These are phyloP conservation scores for Daucus carota DNA, from an alignment of 129 eudicot species.

Conservation along the genomic window DNA sequence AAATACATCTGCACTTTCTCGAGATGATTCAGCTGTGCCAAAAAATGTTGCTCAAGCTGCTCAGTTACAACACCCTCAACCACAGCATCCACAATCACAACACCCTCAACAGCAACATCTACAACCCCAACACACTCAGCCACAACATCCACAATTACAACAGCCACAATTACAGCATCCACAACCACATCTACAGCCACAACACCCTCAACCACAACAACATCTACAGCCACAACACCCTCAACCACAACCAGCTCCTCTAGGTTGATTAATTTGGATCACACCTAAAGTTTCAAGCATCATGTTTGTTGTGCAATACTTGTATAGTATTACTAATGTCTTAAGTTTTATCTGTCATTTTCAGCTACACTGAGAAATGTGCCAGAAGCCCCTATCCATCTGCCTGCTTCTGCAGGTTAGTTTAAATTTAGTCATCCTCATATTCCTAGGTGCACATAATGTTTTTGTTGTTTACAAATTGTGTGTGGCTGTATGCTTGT, in stretches of 20 bases:
- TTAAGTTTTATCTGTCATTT: constrained; percentile 2
- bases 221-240: constrained; percentile 18
- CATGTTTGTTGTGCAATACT: background rate
- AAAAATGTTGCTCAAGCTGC: constrained; percentile 37
- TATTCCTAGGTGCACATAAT: background rate
- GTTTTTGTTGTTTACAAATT: background rate
- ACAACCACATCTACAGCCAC: background rate
- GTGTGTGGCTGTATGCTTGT: background rate
- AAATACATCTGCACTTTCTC: constrained; percentile 33
- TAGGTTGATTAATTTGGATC: constrained; percentile 31
- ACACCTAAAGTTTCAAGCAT: background rate
- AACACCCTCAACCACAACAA: no score
- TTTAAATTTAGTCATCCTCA: background rate
- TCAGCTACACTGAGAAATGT: constrained; percentile 35
- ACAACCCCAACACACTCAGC: background rate
- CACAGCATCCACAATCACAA: background rate
- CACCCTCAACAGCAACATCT: background rate
- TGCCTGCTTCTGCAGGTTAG: constrained; percentile 50
- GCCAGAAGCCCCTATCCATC: constrained; percentile 44
- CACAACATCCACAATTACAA: background rate
- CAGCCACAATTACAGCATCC: background rate
- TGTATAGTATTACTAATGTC: background rate
- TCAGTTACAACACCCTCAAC: background rate
- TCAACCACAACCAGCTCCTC: constrained; percentile 35
- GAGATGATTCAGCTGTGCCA: constrained; percentile 34